These are phyloP conservation scores for Eutrema salsugineum DNA, from an alignment of 441 rosid genomes.

Conservation along the genomic window DNA sequence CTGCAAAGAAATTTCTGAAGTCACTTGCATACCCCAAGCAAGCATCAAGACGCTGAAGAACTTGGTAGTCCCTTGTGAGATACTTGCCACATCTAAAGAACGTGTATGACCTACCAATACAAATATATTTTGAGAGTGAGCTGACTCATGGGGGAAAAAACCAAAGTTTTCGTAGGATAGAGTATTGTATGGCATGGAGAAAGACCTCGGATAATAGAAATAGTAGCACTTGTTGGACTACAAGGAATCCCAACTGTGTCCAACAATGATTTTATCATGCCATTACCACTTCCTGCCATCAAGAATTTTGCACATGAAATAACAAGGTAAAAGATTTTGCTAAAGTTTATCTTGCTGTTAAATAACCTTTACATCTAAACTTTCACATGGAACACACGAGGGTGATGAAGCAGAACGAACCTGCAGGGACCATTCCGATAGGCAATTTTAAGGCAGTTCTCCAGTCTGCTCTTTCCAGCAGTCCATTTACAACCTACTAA, in stretches of 20 bases:
- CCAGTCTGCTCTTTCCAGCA: constrained; percentile 89
- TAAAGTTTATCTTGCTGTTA: background rate
- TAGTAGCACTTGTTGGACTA: constrained; percentile 53
- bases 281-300: constrained; percentile 84
- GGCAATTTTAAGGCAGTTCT: constrained; percentile 69
- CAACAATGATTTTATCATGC: constrained; percentile 83
- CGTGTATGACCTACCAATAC: constrained; percentile 58
- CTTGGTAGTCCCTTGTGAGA: constrained; percentile 62
- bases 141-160: background rate
- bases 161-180: background rate
- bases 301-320: background rate
- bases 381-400: background rate
- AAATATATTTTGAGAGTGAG: constrained; percentile 3
- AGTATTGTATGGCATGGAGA: constrained; percentile 4
- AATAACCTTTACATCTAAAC: background rate
- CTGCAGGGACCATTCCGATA: constrained; percentile 85
- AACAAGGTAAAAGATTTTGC: background rate
- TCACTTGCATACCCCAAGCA: constrained; percentile 73
- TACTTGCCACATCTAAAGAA: constrained; percentile 78
- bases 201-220: constrained; percentile 82
- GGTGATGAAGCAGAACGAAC: constrained; percentile 33
- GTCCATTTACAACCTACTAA: constrained; percentile 94
- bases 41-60: constrained; percentile 88
- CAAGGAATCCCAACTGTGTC: constrained; percentile 76
- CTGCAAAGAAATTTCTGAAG: background rate